Evolutionary conservation across 495 filamentous ascomycete species (phyloP).

Genomic region (Chaetomium cochliodes): DNA sequence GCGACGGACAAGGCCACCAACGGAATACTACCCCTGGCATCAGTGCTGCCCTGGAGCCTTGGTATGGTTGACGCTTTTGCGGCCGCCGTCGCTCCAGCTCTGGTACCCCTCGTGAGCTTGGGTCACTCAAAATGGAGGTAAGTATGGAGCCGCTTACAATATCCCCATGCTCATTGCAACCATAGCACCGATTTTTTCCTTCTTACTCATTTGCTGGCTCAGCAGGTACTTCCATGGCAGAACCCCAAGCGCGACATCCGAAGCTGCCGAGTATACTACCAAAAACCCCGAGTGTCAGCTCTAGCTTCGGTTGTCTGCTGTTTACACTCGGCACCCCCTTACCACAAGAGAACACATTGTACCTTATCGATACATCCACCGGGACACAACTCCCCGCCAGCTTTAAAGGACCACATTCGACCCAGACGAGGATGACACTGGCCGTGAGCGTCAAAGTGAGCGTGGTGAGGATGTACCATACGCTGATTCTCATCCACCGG

Average conservation of each 20-base stretch:
- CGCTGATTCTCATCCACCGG: constrained; percentile 23
- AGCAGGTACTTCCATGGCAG: constrained; percentile 40
- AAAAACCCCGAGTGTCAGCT: constrained; percentile 9
- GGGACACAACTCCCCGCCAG: constrained; percentile 33
- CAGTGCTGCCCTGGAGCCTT: constrained; percentile 2
- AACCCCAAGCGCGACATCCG: constrained; percentile 38
- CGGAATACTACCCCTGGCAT: constrained; percentile 26
- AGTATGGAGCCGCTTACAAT: constrained; percentile 33
- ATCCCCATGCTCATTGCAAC: constrained; percentile 44
- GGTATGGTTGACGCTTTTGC: constrained; percentile 31
- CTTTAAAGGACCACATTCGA: constrained; percentile 35
- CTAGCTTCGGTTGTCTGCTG: background rate
- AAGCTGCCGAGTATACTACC: constrained; percentile 39
- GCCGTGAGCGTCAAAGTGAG: constrained; percentile 38
- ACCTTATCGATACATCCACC: constrained; percentile 21
- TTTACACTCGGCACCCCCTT: background rate
- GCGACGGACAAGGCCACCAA: constrained; percentile 32
- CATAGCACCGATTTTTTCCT: constrained; percentile 40
- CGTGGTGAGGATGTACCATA: constrained; percentile 34
- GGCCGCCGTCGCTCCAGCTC: constrained; percentile 34
- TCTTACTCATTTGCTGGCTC: constrained; percentile 36
- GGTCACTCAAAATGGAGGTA: background rate
- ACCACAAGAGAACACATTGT: constrained; percentile 34
- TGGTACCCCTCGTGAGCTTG: constrained; percentile 14
- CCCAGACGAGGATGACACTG: constrained; percentile 39